Base-by-base conservation (phyloP, 169 alveolate species). In the Babesia ovis region DNA sequence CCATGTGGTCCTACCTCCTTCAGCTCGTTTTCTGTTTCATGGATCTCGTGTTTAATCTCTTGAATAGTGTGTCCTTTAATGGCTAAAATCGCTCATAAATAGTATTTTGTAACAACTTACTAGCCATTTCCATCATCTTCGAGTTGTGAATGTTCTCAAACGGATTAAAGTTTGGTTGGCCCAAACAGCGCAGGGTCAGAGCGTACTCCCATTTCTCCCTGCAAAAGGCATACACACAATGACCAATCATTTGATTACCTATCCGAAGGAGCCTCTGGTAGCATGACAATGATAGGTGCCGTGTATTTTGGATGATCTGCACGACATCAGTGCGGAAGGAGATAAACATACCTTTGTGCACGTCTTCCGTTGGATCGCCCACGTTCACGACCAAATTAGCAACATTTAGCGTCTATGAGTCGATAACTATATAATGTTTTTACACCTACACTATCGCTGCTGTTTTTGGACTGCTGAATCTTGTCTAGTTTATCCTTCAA, bases 131-230 rank as follows among this genome's bases (percentile, higher is more conserved):
- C 12, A 68, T 69, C 86, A 77, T 16, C 41, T 68, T 66, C 55
- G 81, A 43, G 57, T 77, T 77, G 86, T 77, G 86, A 20, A 77
- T 41, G 23, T 56, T 27, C 9, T 71, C 64, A 66, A 77, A 77
- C 55, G 69, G 71, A 29, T 51, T 60, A 39, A 77, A 77, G 74
- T 77, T 45, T 16, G 31, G 58, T 56, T 77, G 86, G 39, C 86
- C 86, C 16, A 77, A 68, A 37, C 86, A 77, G 6, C 71, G 60
- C 37, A 77, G 72, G 1, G 86, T 77, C 22, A 77, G 43, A 23
- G 82, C 82, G 35, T 77, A 77, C 74, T 77, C 86, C 86, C 86
- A 77, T 39, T 77, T 77, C 67, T 77, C 86, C 72, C 86, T 77
- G 62, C 23, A 34, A 6, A 34, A 25, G 0, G 14, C 37, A 6